Base-by-base conservation (phyloP, 331 rosid genomes). In the Cydonia oblonga region DNA sequence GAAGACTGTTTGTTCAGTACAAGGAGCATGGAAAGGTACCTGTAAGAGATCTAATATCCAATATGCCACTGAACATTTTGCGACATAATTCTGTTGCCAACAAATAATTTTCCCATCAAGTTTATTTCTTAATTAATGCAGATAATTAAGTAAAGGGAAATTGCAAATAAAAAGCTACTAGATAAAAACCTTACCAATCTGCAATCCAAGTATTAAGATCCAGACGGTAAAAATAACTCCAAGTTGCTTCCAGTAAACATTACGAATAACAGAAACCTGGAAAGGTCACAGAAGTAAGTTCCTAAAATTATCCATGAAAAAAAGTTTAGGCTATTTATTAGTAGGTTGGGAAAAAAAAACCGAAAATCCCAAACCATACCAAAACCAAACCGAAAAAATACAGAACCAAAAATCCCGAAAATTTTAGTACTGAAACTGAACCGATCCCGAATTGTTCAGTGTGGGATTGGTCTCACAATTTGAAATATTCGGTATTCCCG, bases 21-120 rank as follows among this genome's bases (percentile, higher is more conserved):
- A 25, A 11, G 30, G 38, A 52, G 30, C 46, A 49, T 5, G n/a
- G 30, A 24, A 24, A 75, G 16, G 19, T 74, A 78, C 85, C 85
- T 82, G 85, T 20, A 70, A 56, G 22, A 78, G 30, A 57, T 82
- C 32, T 57, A 82, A 20, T 18, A 68, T 2, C 85, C 85, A 82
- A 52, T 78, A 82, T 23, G 16, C 75, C 46, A 18, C 22, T 7
- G 85, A 78, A 38, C 85, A 82, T 49, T 59, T 69, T 10, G 64
- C 5, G n/a, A 49, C 29, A 13, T 58, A 53, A 46, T 49, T 65
- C 82, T 81, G 77, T 64, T 64, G 6, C 25, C 63, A 33, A 22
- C 6, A 54, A 23, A 7, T 5, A 4, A 33, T 9, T 52, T 66
- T 10, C 22, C 35, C 12, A 64, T 63, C 30, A 49, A 51, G 22